Evolutionary conservation across 2,329 filamentous ascomycete genomes (phyloP), one percentile per base, ranked within the genome.

Genomic region (Cercospora zeae-maydis): DNA sequence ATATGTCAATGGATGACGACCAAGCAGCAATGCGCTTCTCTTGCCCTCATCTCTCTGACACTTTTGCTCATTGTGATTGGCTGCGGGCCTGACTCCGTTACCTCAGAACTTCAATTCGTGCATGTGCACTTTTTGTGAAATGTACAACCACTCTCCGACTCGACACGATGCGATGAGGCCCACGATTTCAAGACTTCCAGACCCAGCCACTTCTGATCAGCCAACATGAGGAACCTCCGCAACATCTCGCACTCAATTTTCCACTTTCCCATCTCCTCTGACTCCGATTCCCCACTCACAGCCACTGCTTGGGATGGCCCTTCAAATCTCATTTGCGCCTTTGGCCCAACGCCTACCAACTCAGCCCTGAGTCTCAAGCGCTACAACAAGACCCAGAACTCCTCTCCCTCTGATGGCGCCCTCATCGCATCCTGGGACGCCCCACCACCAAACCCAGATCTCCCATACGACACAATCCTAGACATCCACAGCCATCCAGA

Each of bases 381-480:
- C 66, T 73, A 82, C 37, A 19, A 13, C 9, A 53, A 53, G 49
- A 74, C 79, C 39, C 76, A 77, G 58, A 74, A 79, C 65, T 76
- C 75, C 52, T 71, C 71, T 58, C 76, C 76, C 39, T 78, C 79
- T 52, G 76, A 80, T 39, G 76, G 80, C 34, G 68, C 75, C 21
- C 76, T 75, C 54, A 86, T 98, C 71, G 89, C 92, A 62, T 90
- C 89, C 39, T 99, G 95, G 95, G 91, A 96, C 79, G 90, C 91
- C 16, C 89, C 88, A 60, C 92, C 88, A 72, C 90, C 92, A 58
- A 85, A 86, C 63, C 91, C 92, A 63, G 87, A 53, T 24, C 79
- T 96, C 67, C 76, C 81, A 57, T 86, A 86, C 72, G 95, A 99
- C 78, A 83, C 83, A 67, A 83, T 98, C 63, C 77, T 96, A 59